A percentile compares a stretch with the other conserved stretches of the same genome.
phyloP scores from a whole-genome alignment of 2,329 filamentous ascomycete genomes.

The Aphanoascus verrucosus region DNA sequence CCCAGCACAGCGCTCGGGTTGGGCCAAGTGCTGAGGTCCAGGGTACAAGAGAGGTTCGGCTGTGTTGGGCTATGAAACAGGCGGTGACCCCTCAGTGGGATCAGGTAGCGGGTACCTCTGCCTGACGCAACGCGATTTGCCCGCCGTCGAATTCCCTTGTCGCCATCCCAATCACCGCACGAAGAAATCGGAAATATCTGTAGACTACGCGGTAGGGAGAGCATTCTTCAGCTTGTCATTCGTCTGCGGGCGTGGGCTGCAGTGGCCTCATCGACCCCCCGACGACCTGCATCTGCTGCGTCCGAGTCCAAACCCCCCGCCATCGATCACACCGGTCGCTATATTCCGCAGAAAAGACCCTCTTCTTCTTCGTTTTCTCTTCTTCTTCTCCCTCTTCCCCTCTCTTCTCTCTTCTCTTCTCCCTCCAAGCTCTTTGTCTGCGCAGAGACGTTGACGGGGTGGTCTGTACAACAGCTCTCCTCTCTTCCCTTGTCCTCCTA shows the following conservation, averaged over 20 bases:
- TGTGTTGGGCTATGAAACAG: conserved; percentile 15
- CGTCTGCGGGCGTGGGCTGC: conserved; percentile 9
- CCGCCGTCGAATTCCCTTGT: neutral
- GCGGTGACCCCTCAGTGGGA: conserved; percentile 18
- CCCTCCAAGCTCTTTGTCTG: conserved; percentile 16
- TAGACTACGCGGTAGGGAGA: neutral
- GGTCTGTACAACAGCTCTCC: conserved; percentile 24
- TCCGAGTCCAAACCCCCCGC: conserved; percentile 1
- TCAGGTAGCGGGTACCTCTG: conserved; percentile 16
- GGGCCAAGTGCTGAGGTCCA: conserved; percentile 9
- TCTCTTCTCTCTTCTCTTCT: conserved; percentile 18
- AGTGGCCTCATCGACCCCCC: conserved; percentile 7
- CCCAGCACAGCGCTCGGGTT: neutral
- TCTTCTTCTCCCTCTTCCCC: conserved; percentile 4
- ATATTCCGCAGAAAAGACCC: neutral
- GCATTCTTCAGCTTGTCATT: conserved; percentile 6
- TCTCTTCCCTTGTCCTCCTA: conserved; percentile 6
- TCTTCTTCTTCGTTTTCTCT: neutral
- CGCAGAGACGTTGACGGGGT: conserved; percentile 9
- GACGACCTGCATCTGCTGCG: conserved; percentile 10
- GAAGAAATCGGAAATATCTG: conserved; percentile 4
- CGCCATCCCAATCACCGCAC: conserved; percentile 12
- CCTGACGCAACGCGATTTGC: conserved; percentile 17
- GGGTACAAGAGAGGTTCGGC: conserved; percentile 6
- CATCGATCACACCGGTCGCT: conserved; percentile 5